Conservation (phyloP, 257 asterid species). For the Solanum stenotomum region DNA sequence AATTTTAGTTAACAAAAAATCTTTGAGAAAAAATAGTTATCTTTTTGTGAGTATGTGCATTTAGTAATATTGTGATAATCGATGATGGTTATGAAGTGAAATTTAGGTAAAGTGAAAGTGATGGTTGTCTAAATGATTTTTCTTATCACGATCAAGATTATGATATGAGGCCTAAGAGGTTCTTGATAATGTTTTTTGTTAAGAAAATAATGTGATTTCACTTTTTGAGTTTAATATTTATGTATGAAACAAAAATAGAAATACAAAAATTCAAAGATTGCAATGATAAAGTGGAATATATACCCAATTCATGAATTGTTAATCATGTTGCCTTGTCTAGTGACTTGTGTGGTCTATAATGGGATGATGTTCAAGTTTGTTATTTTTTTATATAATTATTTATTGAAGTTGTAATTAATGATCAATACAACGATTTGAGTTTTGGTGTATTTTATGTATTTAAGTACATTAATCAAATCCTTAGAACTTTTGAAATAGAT, state of each 20-base stretch:
- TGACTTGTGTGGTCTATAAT: background rate
- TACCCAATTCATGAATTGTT: background rate
- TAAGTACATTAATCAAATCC: no score
- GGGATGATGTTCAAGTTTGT: background rate
- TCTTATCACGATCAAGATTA: background rate
- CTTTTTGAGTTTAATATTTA: no score
- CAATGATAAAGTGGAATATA: background rate
- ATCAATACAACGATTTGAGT: no score
- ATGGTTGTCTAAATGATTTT: background rate
- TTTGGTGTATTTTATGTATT: no score
- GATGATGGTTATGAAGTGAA: background rate
- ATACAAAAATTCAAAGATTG: no score
- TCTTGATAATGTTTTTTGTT: background rate
- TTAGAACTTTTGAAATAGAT: background rate
- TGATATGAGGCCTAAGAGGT: background rate
- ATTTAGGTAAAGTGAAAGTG: background rate
- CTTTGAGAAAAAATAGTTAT: no score
- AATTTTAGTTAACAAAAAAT: background rate
- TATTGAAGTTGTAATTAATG: no score
- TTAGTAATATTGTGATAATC: background rate
- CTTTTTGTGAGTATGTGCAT: background rate
- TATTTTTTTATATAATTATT: no score
- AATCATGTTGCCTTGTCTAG: background rate
- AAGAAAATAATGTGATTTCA: no score
- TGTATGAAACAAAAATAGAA: background rate